A percentile compares a stretch with the other conserved stretches of the same genome.
Evolutionary conservation across 2,329 filamentous ascomycete genomes (phyloP).

Genomic region (Ampelomyces quisqualis): DNA sequence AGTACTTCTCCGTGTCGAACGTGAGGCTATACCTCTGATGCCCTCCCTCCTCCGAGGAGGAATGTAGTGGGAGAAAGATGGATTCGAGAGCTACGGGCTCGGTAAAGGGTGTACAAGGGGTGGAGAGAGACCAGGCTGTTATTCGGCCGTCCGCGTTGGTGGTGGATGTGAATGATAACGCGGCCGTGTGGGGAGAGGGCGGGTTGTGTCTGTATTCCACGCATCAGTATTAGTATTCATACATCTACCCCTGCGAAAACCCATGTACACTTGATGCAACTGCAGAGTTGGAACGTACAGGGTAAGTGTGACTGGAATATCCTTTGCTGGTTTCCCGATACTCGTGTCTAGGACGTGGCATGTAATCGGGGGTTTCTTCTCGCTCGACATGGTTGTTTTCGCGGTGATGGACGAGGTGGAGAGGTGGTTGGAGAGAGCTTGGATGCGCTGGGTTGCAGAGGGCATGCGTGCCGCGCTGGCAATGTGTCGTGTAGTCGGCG

Average conservation of each 20-base stretch:
- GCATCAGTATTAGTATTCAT: too few species aligned
- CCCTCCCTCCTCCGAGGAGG: too few species aligned
- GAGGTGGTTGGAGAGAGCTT: slow-evolving; percentile 24
- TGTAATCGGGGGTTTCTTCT: slow-evolving; percentile 63
- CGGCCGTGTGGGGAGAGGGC: slow-evolving; percentile 37
- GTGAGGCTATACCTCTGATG: slow-evolving; percentile 66
- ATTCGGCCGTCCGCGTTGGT: slow-evolving; percentile 79
- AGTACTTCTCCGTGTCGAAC: slow-evolving; percentile 74
- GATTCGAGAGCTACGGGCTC: slow-evolving; percentile 40
- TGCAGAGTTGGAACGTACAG: slow-evolving; percentile 22
- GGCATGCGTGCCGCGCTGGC: slow-evolving; percentile 16
- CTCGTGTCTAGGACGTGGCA: slow-evolving; percentile 85
- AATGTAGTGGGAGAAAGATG: slow-evolving; percentile 33
- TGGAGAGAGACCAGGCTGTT: slow-evolving; percentile 64
- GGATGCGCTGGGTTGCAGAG: slow-evolving; percentile 20
- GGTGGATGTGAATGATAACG: slow-evolving; percentile 60
- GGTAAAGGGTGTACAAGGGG: slow-evolving; percentile 49
- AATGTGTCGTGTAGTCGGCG: too few species aligned
- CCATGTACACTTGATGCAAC: background rate
- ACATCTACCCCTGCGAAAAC: too few species aligned
- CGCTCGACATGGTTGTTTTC: slow-evolving; percentile 20
- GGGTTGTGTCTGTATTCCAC: slow-evolving; percentile 11
- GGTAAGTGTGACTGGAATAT: slow-evolving; percentile 66
- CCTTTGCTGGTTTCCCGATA: slow-evolving; percentile 66
- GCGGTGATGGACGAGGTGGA: slow-evolving; percentile 5